Conservation (phyloP, 2,329 filamentous ascomycete species). For the Xylariaceae sp. region DNA sequence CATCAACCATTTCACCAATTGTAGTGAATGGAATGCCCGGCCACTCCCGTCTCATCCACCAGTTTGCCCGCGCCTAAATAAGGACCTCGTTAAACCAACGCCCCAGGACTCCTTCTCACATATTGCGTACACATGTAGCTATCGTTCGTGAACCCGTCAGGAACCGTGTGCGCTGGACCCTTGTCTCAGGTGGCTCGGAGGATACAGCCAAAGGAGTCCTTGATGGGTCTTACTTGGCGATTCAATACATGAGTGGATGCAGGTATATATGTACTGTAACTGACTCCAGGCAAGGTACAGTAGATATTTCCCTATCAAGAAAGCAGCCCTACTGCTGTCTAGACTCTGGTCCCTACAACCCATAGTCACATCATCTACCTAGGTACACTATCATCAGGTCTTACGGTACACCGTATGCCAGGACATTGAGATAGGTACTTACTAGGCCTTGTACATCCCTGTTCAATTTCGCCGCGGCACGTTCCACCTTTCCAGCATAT, state of each 20-base stretch:
- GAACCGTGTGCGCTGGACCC: slow-evolving; percentile 23
- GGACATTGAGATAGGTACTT: background rate
- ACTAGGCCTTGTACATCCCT: background rate
- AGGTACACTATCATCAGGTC: background rate
- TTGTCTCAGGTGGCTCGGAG: slow-evolving; percentile 28
- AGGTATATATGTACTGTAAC: slow-evolving; percentile 21
- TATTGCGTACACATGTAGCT: slow-evolving; percentile 15
- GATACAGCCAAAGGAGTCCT: slow-evolving; percentile 19
- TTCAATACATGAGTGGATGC: slow-evolving; percentile 17
- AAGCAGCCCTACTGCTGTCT: slow-evolving; percentile 26
- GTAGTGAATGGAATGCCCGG: slow-evolving; percentile 23
- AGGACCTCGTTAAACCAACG: slow-evolving; percentile 21
- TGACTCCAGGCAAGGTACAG: slow-evolving; percentile 16
- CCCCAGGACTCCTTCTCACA: slow-evolving; percentile 16
- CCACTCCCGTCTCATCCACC: slow-evolving; percentile 23
- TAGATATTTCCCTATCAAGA: slow-evolving; percentile 17
- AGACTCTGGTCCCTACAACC: slow-evolving; percentile 3
- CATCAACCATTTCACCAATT: too few relatives aligned
- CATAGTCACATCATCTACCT: background rate
- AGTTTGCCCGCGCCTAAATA: slow-evolving; percentile 23
- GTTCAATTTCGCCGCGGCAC: slow-evolving; percentile 20
- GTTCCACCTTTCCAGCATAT: slow-evolving; percentile 23
- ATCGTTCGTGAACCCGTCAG: slow-evolving; percentile 25
- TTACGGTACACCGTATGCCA: background rate
- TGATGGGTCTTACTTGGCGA: slow-evolving; percentile 26